These are phyloP conservation scores for Mortierella sp. DNA, from an alignment of 371 early-diverging fungal species.

Conservation along the genomic window DNA sequence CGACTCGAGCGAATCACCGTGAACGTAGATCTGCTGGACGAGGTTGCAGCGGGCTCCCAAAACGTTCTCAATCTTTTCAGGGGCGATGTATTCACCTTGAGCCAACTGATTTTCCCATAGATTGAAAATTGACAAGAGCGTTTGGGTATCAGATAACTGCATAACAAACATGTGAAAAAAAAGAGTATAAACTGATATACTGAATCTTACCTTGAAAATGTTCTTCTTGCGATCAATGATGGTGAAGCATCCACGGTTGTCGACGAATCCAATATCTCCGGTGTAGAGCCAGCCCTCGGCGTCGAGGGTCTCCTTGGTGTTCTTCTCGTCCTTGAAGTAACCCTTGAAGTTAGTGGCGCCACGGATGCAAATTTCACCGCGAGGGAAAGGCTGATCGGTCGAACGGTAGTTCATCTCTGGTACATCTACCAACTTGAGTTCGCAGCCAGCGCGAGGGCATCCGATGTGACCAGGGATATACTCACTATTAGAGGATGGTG, in stretches of 20 bases:
- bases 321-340: constrained; percentile 90
- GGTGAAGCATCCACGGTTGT: constrained; percentile 79
- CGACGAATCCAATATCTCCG: constrained; percentile 92
- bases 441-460: constrained; percentile 63
- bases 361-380: constrained; percentile 93
- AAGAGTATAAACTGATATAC: constrained; percentile 4
- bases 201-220: constrained; percentile 86
- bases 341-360: constrained; percentile 88
- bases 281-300: constrained; percentile 95
- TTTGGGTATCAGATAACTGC: not conserved
- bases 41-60: constrained; percentile 58
- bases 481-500: constrained; percentile 51
- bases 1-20: constrained; percentile 89
- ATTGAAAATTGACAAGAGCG: not conserved
- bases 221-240: constrained; percentile 98
- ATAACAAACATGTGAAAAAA: not conserved
- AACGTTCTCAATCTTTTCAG: constrained; percentile 85
- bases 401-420: constrained; percentile 92
- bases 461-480: constrained; percentile 83
- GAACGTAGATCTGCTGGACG: constrained; percentile 77
- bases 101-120: constrained; percentile 45
- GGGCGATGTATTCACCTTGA: constrained; percentile 98
- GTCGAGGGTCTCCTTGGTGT: constrained; percentile 85
- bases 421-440: constrained; percentile 92
- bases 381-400: constrained; percentile 80